Evolutionary conservation across 2,329 filamentous ascomycete genomes (phyloP), one percentile per base, ranked within the genome.

Genomic region (Xylariaceae sp.): DNA sequence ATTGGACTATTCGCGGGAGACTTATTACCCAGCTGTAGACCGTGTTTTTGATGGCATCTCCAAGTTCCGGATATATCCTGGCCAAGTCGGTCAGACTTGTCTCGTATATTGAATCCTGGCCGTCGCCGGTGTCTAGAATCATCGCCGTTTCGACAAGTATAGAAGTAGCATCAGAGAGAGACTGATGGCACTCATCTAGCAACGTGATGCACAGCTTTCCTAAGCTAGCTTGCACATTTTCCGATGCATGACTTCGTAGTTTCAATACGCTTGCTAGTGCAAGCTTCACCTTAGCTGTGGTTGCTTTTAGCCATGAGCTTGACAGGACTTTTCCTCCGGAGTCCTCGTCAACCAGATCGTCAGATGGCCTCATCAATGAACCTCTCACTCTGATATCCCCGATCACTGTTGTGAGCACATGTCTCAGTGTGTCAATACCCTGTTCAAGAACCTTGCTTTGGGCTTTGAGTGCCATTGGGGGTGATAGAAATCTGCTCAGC

Each of bases 141-240:
- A 96, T 82, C 21, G 92, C 76, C 2, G 88, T 92, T 68, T 97
- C 94, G 0, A 94, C 80, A 40, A 94, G 80, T 60, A 96, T 83
- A 0, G 80, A 69, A 3, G 83, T 73, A 47, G 87, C 89, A 26
- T 88, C 84, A 10, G 77, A 73, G 12, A 99, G 75, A 0, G 89
- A 89, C 16, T 73, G 75, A 54, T 87, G 82, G 63, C 92, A 97
- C 61, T 92, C 83, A 64, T 92, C 87, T 53, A 96, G 74, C 9
- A 96, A 71, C 45, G 79, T 78, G 16, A 92, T 72, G 65, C 91
- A 96, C 1, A 97, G 73, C 26, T 76, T 77, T 37, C 87, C 76
- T 1, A 96, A 74, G 5, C 86, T 82, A 29, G 76, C 72, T 49
- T 81, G 83, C 18, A 97, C 85, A 48, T 91, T 84, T 3, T 72